Evolutionary conservation across 225 moss, liverwort and hornwort species (phyloP).

Genomic region (Marchantia polymorpha): DNA sequence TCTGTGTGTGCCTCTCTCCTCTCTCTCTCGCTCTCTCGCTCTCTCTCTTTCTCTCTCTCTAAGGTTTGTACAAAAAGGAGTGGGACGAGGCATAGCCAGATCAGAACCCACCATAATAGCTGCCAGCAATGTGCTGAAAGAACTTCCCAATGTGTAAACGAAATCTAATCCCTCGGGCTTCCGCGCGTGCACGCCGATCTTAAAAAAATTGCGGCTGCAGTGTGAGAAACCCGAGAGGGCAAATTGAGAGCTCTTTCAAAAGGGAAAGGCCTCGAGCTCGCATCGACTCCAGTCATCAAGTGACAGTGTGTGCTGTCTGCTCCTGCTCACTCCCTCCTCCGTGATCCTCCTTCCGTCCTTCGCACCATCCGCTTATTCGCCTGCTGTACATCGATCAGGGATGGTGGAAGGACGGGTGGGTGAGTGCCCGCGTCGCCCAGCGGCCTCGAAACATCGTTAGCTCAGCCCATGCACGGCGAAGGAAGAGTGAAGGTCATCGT

Average conservation of each 20-base stretch:
- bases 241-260: slow-evolving; percentile 35
- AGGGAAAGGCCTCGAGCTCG: slow-evolving; percentile 10
- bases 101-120: slow-evolving; percentile 41
- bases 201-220: slow-evolving; percentile 33
- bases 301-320: not conserved
- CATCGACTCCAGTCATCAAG: not conserved
- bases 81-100: slow-evolving; percentile 47
- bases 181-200: slow-evolving; percentile 27
- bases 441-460: slow-evolving; percentile 11
- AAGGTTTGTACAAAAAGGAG: slow-evolving; percentile 40
- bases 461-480: not conserved
- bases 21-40: no score
- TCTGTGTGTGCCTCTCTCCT: slow-evolving; percentile 4
- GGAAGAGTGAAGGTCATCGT: not conserved
- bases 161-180: slow-evolving; percentile 24
- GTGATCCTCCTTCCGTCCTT: not conserved
- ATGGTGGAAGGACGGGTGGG: not conserved
- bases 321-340: not conserved
- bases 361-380: not conserved
- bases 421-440: not conserved
- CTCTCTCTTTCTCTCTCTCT: slow-evolving; percentile 6
- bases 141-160: slow-evolving; percentile 29
- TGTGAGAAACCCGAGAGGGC: slow-evolving; percentile 16
- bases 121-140: slow-evolving; percentile 43
- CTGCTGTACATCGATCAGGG: slow-evolving; percentile 2